Percentiles rank a stretch among this genome's conserved stretches.
Conservation (phyloP, 148 eudicot species). For the Camellia sinensis region DNA sequence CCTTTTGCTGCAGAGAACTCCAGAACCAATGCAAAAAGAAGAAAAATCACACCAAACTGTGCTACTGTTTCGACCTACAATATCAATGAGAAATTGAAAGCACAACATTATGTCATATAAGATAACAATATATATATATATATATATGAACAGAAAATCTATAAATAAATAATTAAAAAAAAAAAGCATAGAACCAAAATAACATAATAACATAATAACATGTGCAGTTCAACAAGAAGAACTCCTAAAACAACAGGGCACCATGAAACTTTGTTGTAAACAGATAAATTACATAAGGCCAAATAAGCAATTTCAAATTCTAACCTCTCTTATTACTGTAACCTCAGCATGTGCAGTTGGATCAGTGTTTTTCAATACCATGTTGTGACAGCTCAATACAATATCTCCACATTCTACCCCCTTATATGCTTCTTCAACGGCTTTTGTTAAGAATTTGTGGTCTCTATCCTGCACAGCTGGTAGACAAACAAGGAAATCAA, state of each 20-base stretch:
- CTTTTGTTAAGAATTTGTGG: constrained; percentile 61
- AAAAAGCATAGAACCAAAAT: too few species aligned
- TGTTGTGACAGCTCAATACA: constrained; percentile 78
- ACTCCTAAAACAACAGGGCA: neutral
- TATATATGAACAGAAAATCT: neutral
- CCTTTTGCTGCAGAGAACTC: constrained; percentile 92
- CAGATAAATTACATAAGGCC: neutral
- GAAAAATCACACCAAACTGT: constrained; percentile 91
- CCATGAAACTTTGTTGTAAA: neutral
- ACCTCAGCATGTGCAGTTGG: constrained; percentile 95
- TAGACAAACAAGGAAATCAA: constrained; percentile 13
- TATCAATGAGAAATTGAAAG: constrained; percentile 5
- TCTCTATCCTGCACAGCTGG: constrained; percentile 86
- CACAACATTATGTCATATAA: neutral
- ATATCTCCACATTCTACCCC: constrained; percentile 82
- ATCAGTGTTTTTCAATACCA: constrained; percentile 70
- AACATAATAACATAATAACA: too few species aligned
- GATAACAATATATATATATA: neutral
- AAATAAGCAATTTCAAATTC: neutral
- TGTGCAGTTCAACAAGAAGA: too few species aligned
- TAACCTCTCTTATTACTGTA: constrained; percentile 87
- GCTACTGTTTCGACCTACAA: constrained; percentile 24
- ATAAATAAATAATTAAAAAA: too few species aligned
- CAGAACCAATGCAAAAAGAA: constrained; percentile 87
- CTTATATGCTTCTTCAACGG: constrained; percentile 86